A percentile compares a stretch with the other conserved stretches of the same genome.
These are phyloP conservation scores for Agaricus blazei DNA, from an alignment of 768 basidiomycete genomes.

Conservation along the genomic window DNA sequence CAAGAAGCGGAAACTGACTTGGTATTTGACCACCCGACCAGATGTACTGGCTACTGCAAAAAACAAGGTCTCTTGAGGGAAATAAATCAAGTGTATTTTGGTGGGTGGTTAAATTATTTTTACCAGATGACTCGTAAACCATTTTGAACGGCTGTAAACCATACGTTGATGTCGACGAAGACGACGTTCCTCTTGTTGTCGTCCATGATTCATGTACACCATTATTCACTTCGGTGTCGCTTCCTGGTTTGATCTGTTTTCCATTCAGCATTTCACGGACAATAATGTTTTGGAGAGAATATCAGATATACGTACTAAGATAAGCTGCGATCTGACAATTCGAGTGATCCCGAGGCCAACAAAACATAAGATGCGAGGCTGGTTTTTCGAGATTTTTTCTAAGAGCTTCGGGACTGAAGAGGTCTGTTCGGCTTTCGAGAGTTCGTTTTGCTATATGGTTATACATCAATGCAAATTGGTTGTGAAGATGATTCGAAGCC, in stretches of 20 bases:
- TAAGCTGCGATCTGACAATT: constrained; percentile 24
- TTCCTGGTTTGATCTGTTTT: neutral
- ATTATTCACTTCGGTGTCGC: neutral
- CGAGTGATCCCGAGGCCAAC: constrained; percentile 66
- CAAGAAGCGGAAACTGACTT: constrained; percentile 35
- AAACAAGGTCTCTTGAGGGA: constrained; percentile 53
- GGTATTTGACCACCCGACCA: constrained; percentile 65
- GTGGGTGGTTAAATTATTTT: neutral
- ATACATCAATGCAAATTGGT: too few species aligned
- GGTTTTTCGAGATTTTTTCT: constrained; percentile 47
- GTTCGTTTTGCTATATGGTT: constrained; percentile 42
- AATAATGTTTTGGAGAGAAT: neutral
- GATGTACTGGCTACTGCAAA: constrained; percentile 78
- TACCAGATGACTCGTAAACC: constrained; percentile 25
- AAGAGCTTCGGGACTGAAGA: constrained; percentile 55
- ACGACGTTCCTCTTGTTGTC: constrained; percentile 13
- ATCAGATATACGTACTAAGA: constrained; percentile 13
- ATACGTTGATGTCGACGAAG: constrained; percentile 5
- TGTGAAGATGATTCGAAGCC: neutral
- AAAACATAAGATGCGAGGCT: constrained; percentile 70
- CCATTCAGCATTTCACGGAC: neutral
- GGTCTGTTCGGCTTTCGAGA: constrained; percentile 46
- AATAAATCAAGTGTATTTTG: neutral
- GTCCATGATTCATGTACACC: too few species aligned
- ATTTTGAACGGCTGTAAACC: constrained; percentile 52